Evolutionary conservation across 768 basidiomycete genomes (phyloP).

Genomic region (Coprinopsis cinerea): DNA sequence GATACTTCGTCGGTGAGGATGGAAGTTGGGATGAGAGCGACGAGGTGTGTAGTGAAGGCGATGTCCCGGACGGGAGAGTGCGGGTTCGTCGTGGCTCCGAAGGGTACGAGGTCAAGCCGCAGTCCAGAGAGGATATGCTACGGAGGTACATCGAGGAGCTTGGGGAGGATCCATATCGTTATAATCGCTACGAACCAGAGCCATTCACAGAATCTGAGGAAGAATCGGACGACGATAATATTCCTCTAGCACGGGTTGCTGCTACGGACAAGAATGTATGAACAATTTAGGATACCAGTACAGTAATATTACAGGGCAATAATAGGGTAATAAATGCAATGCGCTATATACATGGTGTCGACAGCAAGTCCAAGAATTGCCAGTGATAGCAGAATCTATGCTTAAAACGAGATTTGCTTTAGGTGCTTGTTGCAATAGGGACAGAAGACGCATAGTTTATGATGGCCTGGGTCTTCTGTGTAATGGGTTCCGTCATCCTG

Average conservation of each 20-base stretch:
- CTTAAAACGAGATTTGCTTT: too few relatives aligned
- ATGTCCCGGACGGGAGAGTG: conserved; percentile 10
- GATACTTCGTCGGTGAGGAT: conserved; percentile 22
- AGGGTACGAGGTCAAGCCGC: conserved; percentile 67
- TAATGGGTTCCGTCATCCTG: conserved; percentile 24
- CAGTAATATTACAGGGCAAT: not conserved
- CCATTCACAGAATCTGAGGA: conserved; percentile 40
- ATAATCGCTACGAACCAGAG: conserved; percentile 63
- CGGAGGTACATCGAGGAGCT: conserved; percentile 47
- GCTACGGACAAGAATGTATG: not conserved
- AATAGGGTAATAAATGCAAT: not conserved
- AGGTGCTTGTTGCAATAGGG: not conserved
- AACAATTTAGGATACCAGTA: not conserved
- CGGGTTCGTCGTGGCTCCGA: conserved; percentile 70
- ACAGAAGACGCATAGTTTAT: conserved; percentile 18
- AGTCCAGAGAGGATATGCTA: conserved; percentile 61
- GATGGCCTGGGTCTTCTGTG: conserved; percentile 25
- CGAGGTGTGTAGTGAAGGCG: conserved; percentile 9
- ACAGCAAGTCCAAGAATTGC: too few relatives aligned
- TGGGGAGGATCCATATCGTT: conserved; percentile 53
- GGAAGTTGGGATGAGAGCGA: conserved; percentile 22
- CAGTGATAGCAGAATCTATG: too few relatives aligned
- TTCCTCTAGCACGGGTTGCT: conserved; percentile 17
- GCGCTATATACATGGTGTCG: too few relatives aligned
- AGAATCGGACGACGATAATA: conserved; percentile 32